Percentiles rank a stretch among this genome's conserved stretches.
These are phyloP conservation scores for Lachancea nothofagi DNA, from an alignment of 805 yeast species.

Conservation along the genomic window DNA sequence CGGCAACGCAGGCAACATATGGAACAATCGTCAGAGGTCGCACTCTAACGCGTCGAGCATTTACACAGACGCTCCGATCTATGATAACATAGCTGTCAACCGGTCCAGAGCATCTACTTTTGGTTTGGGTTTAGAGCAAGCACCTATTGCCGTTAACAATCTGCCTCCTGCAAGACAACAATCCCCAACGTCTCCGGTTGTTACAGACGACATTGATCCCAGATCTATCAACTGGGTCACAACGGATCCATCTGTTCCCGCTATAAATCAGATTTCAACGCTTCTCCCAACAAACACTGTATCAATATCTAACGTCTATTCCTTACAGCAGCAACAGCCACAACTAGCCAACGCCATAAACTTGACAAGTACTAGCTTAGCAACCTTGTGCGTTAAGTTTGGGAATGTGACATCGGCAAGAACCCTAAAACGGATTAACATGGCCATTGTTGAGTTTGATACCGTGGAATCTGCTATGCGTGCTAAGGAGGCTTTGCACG, in stretches of 20 bases:
- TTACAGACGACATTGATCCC: slow-evolving; percentile 58
- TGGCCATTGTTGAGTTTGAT: slow-evolving; percentile 68
- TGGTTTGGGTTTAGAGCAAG: slow-evolving; percentile 16
- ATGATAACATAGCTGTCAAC: slow-evolving; percentile 18
- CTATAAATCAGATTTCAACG: slow-evolving; percentile 63
- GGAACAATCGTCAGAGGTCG: slow-evolving; percentile 26
- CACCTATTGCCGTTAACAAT: slow-evolving; percentile 13
- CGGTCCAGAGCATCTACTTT: slow-evolving; percentile 23
- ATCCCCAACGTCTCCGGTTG: slow-evolving; percentile 31
- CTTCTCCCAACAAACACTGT: slow-evolving; percentile 74
- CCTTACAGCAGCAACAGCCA: slow-evolving; percentile 46
- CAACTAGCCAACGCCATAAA: slow-evolving; percentile 42
- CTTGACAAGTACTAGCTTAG: slow-evolving; percentile 42
- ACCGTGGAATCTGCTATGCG: slow-evolving; percentile 69
- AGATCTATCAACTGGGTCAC: slow-evolving; percentile 58
- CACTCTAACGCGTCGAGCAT: slow-evolving; percentile 32
- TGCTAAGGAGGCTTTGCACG: slow-evolving; percentile 73
- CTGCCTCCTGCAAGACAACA: slow-evolving; percentile 11
- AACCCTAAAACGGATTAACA: slow-evolving; percentile 44
- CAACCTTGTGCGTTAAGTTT: slow-evolving; percentile 54
- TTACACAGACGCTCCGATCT: slow-evolving; percentile 28
- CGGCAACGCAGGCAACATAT: slow-evolving; percentile 12
- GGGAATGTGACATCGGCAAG: slow-evolving; percentile 59
- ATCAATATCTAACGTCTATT: slow-evolving; percentile 62
- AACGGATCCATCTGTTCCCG: slow-evolving; percentile 63